These are phyloP conservation scores for Speleostelium caveatum DNA, from an alignment of 78 protist genomes.

Conservation along the genomic window DNA sequence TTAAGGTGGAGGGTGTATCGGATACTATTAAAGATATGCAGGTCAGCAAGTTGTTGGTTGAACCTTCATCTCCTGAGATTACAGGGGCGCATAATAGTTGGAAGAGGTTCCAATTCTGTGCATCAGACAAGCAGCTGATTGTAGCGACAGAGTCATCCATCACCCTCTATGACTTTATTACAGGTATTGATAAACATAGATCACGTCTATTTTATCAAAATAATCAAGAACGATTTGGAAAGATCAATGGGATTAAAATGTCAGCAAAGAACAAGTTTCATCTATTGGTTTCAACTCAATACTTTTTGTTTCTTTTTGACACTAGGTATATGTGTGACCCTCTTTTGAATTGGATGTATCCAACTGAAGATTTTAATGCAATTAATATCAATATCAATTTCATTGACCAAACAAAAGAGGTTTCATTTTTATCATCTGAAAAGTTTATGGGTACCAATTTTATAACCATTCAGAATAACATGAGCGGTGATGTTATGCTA, in stretches of 20 bases:
- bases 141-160: neutral
- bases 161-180: neutral
- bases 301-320: slow-evolving; percentile 19
- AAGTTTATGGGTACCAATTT: slow-evolving; percentile 3
- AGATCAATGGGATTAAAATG: slow-evolving; percentile 8
- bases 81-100: too few relatives aligned
- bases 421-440: too few relatives aligned
- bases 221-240: neutral
- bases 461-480: slow-evolving; percentile 12
- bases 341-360: slow-evolving; percentile 9
- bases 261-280: slow-evolving; percentile 4
- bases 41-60: too few relatives aligned
- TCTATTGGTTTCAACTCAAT: slow-evolving; percentile 1
- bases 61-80: too few relatives aligned
- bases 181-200: too few relatives aligned
- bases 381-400: neutral
- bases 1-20: neutral
- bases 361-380: neutral
- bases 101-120: slow-evolving; percentile 10
- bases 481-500: slow-evolving; percentile 14
- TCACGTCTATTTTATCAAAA: too few relatives aligned
- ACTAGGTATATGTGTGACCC: slow-evolving; percentile 7
- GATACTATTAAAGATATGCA: too few relatives aligned
- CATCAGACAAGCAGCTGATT: slow-evolving; percentile 12
- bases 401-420: too few relatives aligned